Conservation (phyloP, 768 basidiomycete genomes). For the Rhodotorula diobovata region DNA sequence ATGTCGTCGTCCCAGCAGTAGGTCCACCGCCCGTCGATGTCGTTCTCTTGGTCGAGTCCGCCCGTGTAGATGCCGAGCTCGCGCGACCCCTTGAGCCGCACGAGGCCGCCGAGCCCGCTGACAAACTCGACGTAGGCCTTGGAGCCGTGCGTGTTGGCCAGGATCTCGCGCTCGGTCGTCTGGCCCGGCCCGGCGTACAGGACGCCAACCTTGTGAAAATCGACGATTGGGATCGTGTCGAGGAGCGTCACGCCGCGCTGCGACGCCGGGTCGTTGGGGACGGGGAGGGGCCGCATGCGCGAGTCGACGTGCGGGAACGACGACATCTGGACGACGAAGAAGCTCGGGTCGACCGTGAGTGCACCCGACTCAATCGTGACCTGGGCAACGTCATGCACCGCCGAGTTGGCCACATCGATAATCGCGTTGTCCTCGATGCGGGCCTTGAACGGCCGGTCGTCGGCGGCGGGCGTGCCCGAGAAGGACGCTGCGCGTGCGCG, state of each 20-base stretch:
- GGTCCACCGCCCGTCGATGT: constrained; percentile 90
- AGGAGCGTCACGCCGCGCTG: constrained; percentile 62
- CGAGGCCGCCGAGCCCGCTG: constrained; percentile 78
- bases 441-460: not conserved
- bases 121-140: constrained; percentile 92
- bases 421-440: constrained; percentile 21
- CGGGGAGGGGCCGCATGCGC: constrained; percentile 52
- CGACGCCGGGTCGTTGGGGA: constrained; percentile 57
- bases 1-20: constrained; percentile 99
- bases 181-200: constrained; percentile 94
- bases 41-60: constrained; percentile 67
- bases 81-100: constrained; percentile 79
- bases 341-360: constrained; percentile 38
- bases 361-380: constrained; percentile 37
- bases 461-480: constrained; percentile 3
- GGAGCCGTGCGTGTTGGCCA: constrained; percentile 85
- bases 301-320: constrained; percentile 57
- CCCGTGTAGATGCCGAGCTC: constrained; percentile 76
- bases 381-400: constrained; percentile 20
- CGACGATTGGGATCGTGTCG: constrained; percentile 86
- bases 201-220: constrained; percentile 93
- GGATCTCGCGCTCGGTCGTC: constrained; percentile 72
- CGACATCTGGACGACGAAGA: constrained; percentile 75
- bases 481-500: constrained; percentile 21
- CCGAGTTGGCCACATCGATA: constrained; percentile 24